Conservation (phyloP, 169 alveolate species). For the Cystoisospora suis region DNA sequence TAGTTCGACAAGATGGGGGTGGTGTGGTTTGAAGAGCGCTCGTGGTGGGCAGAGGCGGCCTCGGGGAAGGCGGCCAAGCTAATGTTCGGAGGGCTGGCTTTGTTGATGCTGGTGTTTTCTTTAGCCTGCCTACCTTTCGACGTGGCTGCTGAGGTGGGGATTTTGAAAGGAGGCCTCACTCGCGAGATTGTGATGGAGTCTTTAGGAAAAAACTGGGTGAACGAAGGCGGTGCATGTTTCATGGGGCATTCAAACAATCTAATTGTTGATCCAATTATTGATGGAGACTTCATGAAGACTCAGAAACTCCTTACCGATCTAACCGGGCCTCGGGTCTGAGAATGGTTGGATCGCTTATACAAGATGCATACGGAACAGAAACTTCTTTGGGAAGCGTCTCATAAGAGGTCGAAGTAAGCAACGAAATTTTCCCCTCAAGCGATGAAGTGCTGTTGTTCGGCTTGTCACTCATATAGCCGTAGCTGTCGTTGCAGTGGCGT, state of each 20-base stretch:
- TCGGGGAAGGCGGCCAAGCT: no score
- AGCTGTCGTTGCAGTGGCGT: background rate
- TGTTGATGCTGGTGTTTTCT: no score
- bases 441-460: background rate
- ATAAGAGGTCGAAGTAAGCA: background rate
- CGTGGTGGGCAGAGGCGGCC: no score
- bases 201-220: background rate
- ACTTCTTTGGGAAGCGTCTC: slow-evolving; percentile 27
- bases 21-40: no score
- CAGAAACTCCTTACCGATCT: slow-evolving; percentile 10
- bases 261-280: background rate
- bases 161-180: background rate
- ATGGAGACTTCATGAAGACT: background rate
- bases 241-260: background rate
- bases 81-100: no score
- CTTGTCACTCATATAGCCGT: background rate
- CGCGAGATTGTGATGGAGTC: background rate
- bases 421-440: no score
- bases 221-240: background rate
- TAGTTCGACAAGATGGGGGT: no score
- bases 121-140: no score
- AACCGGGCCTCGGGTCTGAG: slow-evolving; percentile 49
- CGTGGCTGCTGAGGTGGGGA: slow-evolving; percentile 14
- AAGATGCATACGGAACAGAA: slow-evolving; percentile 3
- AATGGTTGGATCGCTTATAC: slow-evolving; percentile 32